Conservation (phyloP, 345 rosid species). For the Sonneratia caseolaris region DNA sequence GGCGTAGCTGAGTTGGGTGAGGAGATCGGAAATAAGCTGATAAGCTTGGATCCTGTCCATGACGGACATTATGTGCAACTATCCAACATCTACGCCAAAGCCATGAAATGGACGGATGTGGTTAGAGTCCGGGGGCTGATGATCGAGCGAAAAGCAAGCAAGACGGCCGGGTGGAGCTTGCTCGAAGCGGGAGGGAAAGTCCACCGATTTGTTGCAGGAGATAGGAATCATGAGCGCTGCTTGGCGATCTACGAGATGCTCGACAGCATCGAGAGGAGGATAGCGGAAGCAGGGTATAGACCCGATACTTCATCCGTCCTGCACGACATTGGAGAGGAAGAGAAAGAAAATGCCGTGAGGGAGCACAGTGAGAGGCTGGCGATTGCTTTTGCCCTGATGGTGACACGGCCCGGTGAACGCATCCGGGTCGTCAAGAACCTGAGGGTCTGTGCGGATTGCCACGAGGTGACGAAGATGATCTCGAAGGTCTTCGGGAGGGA, state of each 20-base stretch:
- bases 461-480: constrained; percentile 22
- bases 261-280: constrained; percentile 12
- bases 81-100: constrained; percentile 21
- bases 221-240: constrained; percentile 12
- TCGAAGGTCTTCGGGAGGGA: constrained; percentile 15
- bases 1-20: constrained; percentile 19
- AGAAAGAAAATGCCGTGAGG: constrained; percentile 17
- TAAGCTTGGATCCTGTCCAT: constrained; percentile 17
- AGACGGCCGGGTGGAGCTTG: constrained; percentile 25
- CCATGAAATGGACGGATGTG: constrained; percentile 21
- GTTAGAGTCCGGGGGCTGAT: constrained; percentile 17
- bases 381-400: constrained; percentile 22
- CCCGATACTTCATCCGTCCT: constrained; percentile 15
- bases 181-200: constrained; percentile 17
- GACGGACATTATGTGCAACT: constrained; percentile 24
- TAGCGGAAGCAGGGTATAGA: constrained; percentile 20
- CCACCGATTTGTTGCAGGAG: constrained; percentile 22
- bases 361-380: constrained; percentile 28
- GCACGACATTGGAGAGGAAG: constrained; percentile 28
- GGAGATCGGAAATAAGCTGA: constrained; percentile 13
- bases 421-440: constrained; percentile 22
- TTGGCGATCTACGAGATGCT: constrained; percentile 19
- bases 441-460: constrained; percentile 23
- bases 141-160: constrained; percentile 13
- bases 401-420: constrained; percentile 6